Evolutionary conservation across 2,329 filamentous ascomycete genomes (phyloP), one percentile per base, ranked within the genome.

Genomic region (Botryotinia convoluta): DNA sequence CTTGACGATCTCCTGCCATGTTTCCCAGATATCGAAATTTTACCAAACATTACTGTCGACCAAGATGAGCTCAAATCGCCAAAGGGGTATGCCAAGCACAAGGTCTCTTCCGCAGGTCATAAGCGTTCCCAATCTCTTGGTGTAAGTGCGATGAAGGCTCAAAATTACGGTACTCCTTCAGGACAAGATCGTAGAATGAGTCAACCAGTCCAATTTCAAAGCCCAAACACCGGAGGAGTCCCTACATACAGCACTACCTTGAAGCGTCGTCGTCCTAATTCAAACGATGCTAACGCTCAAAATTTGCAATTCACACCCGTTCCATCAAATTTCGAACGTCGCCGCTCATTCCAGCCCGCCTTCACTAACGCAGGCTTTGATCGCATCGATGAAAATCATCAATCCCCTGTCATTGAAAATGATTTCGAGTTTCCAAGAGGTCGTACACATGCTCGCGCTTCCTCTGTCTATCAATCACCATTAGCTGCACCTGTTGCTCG

Each of bases 21-120:
- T 54, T 83, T 84, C 72, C 82, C 82, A 0, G 82, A 84, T 70
- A 81, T 84, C 59, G 82, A 84, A 71, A 80, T 84, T 62, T 77
- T 84, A 16, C 82, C 82, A 0, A 83, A 83, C 45, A 81, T 82
- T 51, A 71, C 76, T 12, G 76, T 78, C 4, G 78, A 81, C 35
- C 69, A 76, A 35, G 77, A 80, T 0, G 77, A 79, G 61, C 74
- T 78, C 1, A 79, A 79, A 57, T 78, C 79, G 3, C 77, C 79
- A 1, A 81, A 80, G 69, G 78, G 77, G 20, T 79, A 78, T 59
- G 73, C 76, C 0, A 80, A 78, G 75, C 74, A 77, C 67, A 72
- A 71, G 29, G 32, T 72, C 42, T 69, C 69, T 71, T 57, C 61
- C 63, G 60, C 62, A 44, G 74, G 73, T 26, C 80, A 81, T 42